Conservation (phyloP, 768 basidiomycete genomes). For the Naematelia aurantialba region DNA sequence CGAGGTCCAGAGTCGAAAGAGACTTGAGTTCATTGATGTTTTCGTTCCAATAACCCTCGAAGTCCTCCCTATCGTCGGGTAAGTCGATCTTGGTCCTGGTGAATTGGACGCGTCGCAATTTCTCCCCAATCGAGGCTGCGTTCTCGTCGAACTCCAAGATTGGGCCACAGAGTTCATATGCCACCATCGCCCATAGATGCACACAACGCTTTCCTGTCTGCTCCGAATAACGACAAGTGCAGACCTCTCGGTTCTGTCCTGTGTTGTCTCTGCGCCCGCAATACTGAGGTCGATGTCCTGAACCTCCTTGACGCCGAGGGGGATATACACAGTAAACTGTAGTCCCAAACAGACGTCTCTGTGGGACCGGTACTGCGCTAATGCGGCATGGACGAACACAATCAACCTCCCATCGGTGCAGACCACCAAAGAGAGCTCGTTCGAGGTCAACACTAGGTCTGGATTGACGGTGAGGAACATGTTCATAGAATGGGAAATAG, state of each 20-base stretch:
- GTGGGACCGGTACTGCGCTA: neutral
- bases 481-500: constrained; percentile 17
- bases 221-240: constrained; percentile 1
- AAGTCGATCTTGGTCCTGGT: neutral
- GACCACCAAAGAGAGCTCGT: neutral
- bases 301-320: neutral
- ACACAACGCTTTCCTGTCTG: constrained; percentile 6
- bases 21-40: neutral
- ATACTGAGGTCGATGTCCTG: neutral
- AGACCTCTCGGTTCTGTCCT: constrained; percentile 3
- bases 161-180: constrained; percentile 11
- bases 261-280: neutral
- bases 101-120: neutral
- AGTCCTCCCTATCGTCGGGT: constrained; percentile 2
- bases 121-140: neutral
- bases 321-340: neutral
- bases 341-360: neutral
- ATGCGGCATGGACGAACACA: constrained; percentile 3
- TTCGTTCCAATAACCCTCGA: constrained; percentile 1
- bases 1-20: neutral
- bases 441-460: neutral
- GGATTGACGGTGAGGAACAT: neutral
- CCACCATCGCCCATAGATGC: constrained; percentile 11
- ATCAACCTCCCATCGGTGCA: constrained; percentile 12
- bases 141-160: constrained; percentile 8